Conservation (phyloP, 2,329 filamentous ascomycete species). For the Exutisphaerella laricina region DNA sequence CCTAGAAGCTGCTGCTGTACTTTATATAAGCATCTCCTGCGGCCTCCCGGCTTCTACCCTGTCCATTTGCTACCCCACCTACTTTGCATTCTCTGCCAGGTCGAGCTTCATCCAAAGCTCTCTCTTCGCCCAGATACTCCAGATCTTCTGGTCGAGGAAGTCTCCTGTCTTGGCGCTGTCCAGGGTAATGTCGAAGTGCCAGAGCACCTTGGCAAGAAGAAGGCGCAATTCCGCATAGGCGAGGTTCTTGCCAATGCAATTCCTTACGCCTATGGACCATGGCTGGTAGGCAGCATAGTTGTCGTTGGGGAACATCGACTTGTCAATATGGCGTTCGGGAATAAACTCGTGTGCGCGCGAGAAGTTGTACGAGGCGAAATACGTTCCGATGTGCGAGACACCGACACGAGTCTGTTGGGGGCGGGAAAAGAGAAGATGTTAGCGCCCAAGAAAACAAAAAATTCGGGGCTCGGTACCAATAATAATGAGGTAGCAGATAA, state of each 20-base stretch:
- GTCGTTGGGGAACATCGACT: not conserved
- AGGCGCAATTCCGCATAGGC: not conserved
- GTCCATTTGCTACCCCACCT: no score
- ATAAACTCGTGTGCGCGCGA: not conserved
- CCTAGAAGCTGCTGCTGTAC: no score
- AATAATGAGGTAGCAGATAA: no score
- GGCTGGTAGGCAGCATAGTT: not conserved
- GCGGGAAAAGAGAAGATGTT: no score
- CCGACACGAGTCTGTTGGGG: not conserved
- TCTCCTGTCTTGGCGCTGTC: not conserved
- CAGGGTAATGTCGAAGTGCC: not conserved
- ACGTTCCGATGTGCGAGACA: not conserved
- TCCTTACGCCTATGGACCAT: not conserved
- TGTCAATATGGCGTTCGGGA: constrained; percentile 2
- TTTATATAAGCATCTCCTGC: no score
- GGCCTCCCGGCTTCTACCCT: no score
- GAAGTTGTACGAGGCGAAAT: constrained; percentile 1
- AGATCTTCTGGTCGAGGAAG: constrained; percentile 2
- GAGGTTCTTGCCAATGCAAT: constrained; percentile 1
- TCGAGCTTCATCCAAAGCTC: constrained; percentile 1
- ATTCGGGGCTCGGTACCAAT: no score
- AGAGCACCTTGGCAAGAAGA: not conserved
- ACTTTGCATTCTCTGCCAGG: constrained; percentile 3
- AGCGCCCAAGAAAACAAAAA: no score
- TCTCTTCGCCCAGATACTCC: constrained; percentile 2